Evolutionary conservation across 108 stramenopile genomes (phyloP).

Genomic region (Cyclotella baltica): DNA sequence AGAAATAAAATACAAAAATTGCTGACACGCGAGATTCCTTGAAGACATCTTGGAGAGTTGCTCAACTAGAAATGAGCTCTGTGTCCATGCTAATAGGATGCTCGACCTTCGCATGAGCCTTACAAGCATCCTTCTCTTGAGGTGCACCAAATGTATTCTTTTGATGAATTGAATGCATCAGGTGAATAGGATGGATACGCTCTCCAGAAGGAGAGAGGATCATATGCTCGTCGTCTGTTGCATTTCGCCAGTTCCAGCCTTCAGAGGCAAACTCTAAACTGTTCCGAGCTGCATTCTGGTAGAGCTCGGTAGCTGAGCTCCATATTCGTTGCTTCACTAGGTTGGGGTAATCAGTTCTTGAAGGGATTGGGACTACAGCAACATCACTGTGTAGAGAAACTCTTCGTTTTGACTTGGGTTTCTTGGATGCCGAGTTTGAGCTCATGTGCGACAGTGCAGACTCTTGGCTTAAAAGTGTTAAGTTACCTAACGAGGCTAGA

Average conservation of each 20-base stretch:
- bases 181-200: slow-evolving; percentile 85
- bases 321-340: slow-evolving; percentile 80
- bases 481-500: slow-evolving; percentile 41
- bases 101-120: slow-evolving; percentile 1
- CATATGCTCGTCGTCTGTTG: slow-evolving; percentile 91
- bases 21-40: neutral
- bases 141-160: neutral
- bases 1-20: neutral
- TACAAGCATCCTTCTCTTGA: slow-evolving; percentile 8
- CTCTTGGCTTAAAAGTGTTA: slow-evolving; percentile 30
- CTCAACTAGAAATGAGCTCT: slow-evolving; percentile 7
- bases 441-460: slow-evolving; percentile 24
- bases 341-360: slow-evolving; percentile 82
- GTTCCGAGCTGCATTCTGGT: slow-evolving; percentile 86
- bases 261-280: slow-evolving; percentile 84
- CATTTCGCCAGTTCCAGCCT: slow-evolving; percentile 87
- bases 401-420: slow-evolving; percentile 43
- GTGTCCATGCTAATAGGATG: slow-evolving; percentile 22
- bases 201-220: slow-evolving; percentile 79
- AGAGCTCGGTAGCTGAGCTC: slow-evolving; percentile 80
- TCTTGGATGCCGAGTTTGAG: slow-evolving; percentile 33
- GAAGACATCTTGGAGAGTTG: neutral
- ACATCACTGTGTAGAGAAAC: slow-evolving; percentile 68
- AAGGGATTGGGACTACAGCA: slow-evolving; percentile 85
- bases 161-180: slow-evolving; percentile 23